These are phyloP conservation scores for Erythrophleum fordii DNA, from an alignment of 306 rosid genomes.

Conservation along the genomic window DNA sequence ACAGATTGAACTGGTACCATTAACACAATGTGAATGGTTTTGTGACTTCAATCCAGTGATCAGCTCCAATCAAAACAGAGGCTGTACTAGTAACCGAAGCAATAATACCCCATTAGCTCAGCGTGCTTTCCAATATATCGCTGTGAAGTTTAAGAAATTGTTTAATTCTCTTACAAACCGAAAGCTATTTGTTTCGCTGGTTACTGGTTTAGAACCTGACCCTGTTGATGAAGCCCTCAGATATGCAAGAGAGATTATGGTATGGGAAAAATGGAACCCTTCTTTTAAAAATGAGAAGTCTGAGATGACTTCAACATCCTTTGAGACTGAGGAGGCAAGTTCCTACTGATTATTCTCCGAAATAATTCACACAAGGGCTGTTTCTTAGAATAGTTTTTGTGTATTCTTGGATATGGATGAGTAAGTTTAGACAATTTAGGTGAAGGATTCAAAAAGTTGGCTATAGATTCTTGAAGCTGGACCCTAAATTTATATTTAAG, in stretches of 20 bases:
- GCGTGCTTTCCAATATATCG: conserved; percentile 69
- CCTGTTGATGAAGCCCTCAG: conserved; percentile 71
- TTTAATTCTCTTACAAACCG: conserved; percentile 52
- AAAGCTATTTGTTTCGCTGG: conserved; percentile 69
- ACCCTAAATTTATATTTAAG: neutral
- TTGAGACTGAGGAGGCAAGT: conserved; percentile 51
- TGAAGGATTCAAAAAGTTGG: neutral
- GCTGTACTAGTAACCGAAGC: conserved; percentile 36
- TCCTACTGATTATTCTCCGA: conserved; percentile 24
- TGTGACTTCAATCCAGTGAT: conserved; percentile 62
- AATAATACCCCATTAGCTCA: conserved; percentile 58
- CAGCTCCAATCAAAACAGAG: conserved; percentile 35
- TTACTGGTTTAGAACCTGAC: conserved; percentile 63
- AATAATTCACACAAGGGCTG: neutral
- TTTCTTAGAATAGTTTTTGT: conserved; percentile 10
- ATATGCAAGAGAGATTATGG: conserved; percentile 70
- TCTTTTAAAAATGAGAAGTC: conserved; percentile 33
- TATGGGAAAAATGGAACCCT: conserved; percentile 55
- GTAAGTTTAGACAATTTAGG: neutral
- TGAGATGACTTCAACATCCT: conserved; percentile 49
- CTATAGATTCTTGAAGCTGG: conserved; percentile 18
- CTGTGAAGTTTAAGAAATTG: conserved; percentile 68
- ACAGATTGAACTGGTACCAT: conserved; percentile 59
- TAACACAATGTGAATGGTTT: conserved; percentile 75
- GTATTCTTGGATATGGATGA: neutral